These are phyloP conservation scores for Corchorus capsularis DNA, from an alignment of 345 rosid species.

Conservation along the genomic window DNA sequence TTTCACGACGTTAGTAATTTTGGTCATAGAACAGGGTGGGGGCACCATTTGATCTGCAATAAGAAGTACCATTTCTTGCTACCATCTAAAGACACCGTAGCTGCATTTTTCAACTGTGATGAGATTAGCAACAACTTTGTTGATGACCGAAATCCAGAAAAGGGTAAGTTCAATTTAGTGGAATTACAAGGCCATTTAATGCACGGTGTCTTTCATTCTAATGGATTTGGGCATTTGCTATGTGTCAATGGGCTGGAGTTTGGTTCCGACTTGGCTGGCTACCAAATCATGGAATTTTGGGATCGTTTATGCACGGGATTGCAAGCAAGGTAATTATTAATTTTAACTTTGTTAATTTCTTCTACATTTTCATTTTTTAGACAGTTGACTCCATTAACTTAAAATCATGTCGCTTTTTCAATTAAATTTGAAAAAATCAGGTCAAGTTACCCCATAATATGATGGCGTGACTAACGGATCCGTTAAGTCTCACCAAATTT, in stretches of 20 bases:
- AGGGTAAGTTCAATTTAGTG: conserved; percentile 46
- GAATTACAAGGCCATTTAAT: conserved; percentile 58
- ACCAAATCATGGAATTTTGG: conserved; percentile 84
- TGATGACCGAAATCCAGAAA: conserved; percentile 30
- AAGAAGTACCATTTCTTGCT: conserved; percentile 90
- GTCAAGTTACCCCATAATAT: no score
- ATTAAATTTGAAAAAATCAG: no score
- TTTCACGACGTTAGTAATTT: conserved; percentile 10
- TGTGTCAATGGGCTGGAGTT: conserved; percentile 67
- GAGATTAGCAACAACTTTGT: not conserved
- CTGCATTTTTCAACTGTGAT: conserved; percentile 44
- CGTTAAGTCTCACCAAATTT: no score
- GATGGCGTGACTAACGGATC: no score
- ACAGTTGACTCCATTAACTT: not conserved
- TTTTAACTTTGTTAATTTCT: not conserved
- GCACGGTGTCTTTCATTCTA: conserved; percentile 89
- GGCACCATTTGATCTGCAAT: conserved; percentile 73
- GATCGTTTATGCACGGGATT: conserved; percentile 80
- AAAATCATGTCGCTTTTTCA: not conserved
- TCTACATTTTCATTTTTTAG: not conserved
- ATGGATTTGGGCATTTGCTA: conserved; percentile 89
- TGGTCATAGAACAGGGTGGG: conserved; percentile 69
- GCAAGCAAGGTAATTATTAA: conserved; percentile 62
- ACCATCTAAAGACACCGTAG: conserved; percentile 62
- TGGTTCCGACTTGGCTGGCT: conserved; percentile 68